Percentiles rank a stretch among this genome's conserved stretches.
Evolutionary conservation across 257 asterid species (phyloP).

Genomic region (Osmanthus fragrans): DNA sequence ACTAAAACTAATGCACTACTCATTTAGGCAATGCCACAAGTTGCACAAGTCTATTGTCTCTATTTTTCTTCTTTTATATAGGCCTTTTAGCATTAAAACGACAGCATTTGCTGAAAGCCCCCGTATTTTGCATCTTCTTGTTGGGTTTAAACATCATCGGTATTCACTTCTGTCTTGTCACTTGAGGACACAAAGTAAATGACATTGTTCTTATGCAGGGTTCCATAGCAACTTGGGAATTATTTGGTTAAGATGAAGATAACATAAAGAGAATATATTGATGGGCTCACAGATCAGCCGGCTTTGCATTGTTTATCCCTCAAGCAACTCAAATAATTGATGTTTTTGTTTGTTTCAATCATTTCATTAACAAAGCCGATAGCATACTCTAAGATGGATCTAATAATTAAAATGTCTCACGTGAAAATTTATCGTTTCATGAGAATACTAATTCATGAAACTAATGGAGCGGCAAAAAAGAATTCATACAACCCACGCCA

Average conservation of each 20-base stretch:
- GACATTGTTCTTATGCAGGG: background rate
- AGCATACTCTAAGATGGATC: background rate
- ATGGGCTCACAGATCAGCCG: background rate
- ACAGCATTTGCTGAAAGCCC: background rate
- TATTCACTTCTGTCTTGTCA: background rate
- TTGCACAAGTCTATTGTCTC: background rate
- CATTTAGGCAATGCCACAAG: constrained; percentile 10
- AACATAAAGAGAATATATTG: constrained; percentile 4
- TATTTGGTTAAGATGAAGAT: constrained; percentile 14
- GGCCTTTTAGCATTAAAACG: background rate
- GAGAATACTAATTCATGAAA: background rate
- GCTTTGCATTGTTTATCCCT: background rate
- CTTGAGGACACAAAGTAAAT: background rate
- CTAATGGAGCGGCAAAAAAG: too few relatives aligned
- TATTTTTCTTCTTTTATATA: background rate
- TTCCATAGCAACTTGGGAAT: background rate
- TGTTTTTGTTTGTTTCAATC: constrained; percentile 12
- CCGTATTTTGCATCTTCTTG: background rate
- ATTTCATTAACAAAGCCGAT: background rate
- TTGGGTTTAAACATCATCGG: background rate
- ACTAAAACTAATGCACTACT: constrained; percentile 2
- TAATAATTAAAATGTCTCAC: background rate
- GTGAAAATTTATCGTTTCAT: too few relatives aligned
- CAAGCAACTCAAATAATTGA: background rate
- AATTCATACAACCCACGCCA: too few relatives aligned